phyloP scores from a whole-genome alignment of 2,329 filamentous ascomycete species.

The Paraconiothyrium brasiliense region DNA sequence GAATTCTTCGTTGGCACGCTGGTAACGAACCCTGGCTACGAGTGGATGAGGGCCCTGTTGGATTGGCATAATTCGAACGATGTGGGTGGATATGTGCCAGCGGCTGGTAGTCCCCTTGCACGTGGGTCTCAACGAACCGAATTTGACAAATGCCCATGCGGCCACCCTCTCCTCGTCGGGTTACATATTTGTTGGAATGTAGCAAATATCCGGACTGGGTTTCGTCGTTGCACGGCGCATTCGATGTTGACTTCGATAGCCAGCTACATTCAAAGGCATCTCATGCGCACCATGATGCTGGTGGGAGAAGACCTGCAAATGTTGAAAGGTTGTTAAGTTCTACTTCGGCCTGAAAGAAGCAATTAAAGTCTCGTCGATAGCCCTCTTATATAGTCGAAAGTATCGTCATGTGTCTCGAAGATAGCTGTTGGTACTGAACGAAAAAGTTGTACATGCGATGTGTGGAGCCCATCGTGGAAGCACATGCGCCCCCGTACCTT shows the following conservation, averaged over 20 bases:
- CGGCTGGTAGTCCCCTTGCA: too few relatives aligned
- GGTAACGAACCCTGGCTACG: too few relatives aligned
- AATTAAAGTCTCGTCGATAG: not conserved
- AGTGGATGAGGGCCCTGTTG: too few relatives aligned
- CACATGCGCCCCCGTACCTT: conserved; percentile 1
- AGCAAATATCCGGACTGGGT: too few relatives aligned
- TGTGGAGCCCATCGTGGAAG: not conserved
- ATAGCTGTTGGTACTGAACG: not conserved
- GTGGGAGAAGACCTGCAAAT: not conserved
- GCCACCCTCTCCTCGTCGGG: too few relatives aligned
- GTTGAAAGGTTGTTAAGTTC: not conserved
- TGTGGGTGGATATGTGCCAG: too few relatives aligned
- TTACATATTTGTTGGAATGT: too few relatives aligned
- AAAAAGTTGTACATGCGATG: conserved; percentile 1
- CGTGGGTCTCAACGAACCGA: too few relatives aligned
- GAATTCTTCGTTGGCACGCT: too few relatives aligned
- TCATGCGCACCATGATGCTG: not conserved
- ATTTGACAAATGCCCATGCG: too few relatives aligned
- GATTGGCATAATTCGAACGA: too few relatives aligned
- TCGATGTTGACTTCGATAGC: not conserved
- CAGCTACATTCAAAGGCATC: not conserved
- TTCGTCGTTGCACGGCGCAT: too few relatives aligned
- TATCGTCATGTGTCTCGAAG: not conserved
- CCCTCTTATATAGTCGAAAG: not conserved
- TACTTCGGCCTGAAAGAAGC: not conserved